Evolutionary conservation across 441 rosid species (phyloP), one percentile per base, ranked within the genome.

Genomic region (Flueggea neowawraea): DNA sequence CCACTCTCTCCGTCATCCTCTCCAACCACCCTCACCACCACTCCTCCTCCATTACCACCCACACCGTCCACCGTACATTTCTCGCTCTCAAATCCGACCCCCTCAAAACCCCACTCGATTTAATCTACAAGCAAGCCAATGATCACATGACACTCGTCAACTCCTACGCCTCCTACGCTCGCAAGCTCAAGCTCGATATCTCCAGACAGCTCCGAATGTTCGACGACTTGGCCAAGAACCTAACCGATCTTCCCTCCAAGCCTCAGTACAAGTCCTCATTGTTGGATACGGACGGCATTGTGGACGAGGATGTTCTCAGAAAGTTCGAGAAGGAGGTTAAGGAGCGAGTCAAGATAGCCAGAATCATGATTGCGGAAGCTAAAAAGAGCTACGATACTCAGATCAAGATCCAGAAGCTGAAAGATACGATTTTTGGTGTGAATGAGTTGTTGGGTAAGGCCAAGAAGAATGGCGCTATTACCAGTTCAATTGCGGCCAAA

Each of bases 331-430:
- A 89, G 75, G 98, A 92, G 77, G 96, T 92, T 43, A 91, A 91
- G 60, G 96, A 91, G 49, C 82, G 73, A 65, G 95, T 89, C 60
- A 92, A 92, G 73, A 63, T 75, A 0, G 82, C 88, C 0, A 82
- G 98, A 49, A 49, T 73, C 75, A 82, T 89, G 88, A 83, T 92
- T 31, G 86, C 67, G 6, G 98, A 92, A 74, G 36, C 91, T 0
- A 92, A 92, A 70, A 96, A 92, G 81, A 89, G 83, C 56, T 92
- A 92, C 9, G 96, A 92, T 65, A 92, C 86, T 58, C 97, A 92
- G 87, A 72, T 92, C 16, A 92, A 92, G 79, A 90, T 92, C 69
- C 98, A 93, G 84, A 93, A 93, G 84, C 57, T 90, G 69, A 88
- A 88, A 66, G 98, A 93, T 58, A 93, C 98, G 0, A 90, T 92